These are phyloP conservation scores for Mitragyna speciosa DNA, from an alignment of 257 asterid species.

Conservation along the genomic window DNA sequence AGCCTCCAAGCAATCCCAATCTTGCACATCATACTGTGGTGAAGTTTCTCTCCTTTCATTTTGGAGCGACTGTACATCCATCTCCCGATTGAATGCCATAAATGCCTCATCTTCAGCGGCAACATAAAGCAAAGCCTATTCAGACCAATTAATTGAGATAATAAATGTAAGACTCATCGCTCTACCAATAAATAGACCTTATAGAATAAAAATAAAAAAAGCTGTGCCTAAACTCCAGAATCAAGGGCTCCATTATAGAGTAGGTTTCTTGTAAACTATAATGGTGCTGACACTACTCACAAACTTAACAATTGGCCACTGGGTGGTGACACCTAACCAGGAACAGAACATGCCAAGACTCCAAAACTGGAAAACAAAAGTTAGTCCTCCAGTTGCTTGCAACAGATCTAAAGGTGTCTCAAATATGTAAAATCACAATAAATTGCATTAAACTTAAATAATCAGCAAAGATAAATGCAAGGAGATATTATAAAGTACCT, in stretches of 20 bases:
- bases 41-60: constrained; percentile 52
- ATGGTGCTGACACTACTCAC: neutral
- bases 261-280: neutral
- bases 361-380: neutral
- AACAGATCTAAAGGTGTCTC: neutral
- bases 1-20: constrained; percentile 53
- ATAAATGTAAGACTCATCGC: neutral
- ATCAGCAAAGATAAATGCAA: constrained; percentile 8
- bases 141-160: constrained; percentile 5
- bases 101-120: constrained; percentile 89
- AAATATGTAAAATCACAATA: neutral
- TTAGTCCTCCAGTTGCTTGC: neutral
- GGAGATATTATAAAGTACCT: constrained; percentile 45
- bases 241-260: neutral
- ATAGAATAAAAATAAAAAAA: neutral
- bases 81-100: constrained; percentile 64
- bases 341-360: neutral
- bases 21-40: constrained; percentile 33
- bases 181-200: neutral
- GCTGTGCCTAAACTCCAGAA: neutral
- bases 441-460: constrained; percentile 4
- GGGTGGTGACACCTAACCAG: neutral
- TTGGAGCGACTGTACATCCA: constrained; percentile 54
- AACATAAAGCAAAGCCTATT: constrained; percentile 74
- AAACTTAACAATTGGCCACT: neutral